Base-by-base conservation (phyloP, 2,329 filamentous ascomycete species). In the Colletotrichum sp. region DNA sequence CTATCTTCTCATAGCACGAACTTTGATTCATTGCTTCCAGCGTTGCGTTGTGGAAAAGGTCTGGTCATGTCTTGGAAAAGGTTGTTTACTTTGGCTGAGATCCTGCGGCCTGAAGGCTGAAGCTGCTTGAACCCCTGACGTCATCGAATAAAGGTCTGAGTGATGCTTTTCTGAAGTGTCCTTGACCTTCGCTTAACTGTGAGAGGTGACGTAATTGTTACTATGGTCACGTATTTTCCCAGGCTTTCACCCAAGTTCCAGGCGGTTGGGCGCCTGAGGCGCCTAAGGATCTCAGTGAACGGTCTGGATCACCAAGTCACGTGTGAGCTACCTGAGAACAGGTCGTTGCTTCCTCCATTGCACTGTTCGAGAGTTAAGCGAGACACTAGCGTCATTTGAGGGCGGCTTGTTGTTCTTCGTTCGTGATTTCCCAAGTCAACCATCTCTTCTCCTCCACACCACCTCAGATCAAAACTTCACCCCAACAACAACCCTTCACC, bases 231-330 rank as follows among this genome's bases (percentile, higher is more conserved):
- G 61, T 38, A 16, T 5, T 26, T 43, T 5, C 21, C 24, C 21
- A 61, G 18, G 10, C 26, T 61, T 12, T 28, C 12, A 9, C 21
- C 28, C 3, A n/a, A 28, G 21, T 9, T 21, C 34, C 16, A 64
- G 61, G 32, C n/a, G 61, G 48, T 21, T 66, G 13, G 61, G 30
- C 72, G 52, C 66, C 72, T 71, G 1, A 73, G 70, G 73, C 69
- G 56, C 34, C 70, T 18, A 65, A 52, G 28, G 28, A 24, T 24
- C 34, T 30, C 18, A n/a, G 61, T 71, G 55, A 75, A 52, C 21
- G 6, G 24, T 52, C 15, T 56, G 18, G 28, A 73, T 69, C 56
- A 52, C 32, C 61, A 73, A 38, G 48, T 76, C 73, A 76, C 73
- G 73, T 76, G 73, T 38, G 16, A 12, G 15, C 5, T 8, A 18